Evolutionary conservation across 2,329 filamentous ascomycete species (phyloP), one percentile per base, ranked within the genome.

Genomic region (Fusarium pseudoanthophilum): DNA sequence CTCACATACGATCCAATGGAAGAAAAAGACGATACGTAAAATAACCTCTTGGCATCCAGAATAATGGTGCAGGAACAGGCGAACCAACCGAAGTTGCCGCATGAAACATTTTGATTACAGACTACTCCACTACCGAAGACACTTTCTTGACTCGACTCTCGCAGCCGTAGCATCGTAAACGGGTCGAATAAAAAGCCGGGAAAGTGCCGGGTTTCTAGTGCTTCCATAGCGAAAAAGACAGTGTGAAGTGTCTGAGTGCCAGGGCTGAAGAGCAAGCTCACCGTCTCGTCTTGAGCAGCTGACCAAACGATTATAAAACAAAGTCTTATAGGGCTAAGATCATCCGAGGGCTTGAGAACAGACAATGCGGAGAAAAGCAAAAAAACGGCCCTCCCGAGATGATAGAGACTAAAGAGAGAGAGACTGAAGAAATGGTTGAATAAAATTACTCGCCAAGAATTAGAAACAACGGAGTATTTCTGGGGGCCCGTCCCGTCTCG

Each of bases 291-390:
- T 48, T 48, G n/a, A 32, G 6, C 37, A 32, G 52, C 39, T 57
- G 30, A 58, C 55, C 39, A 36, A 56, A 21, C 21, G 4, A n/a
- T 58, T 46, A 39, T 59, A 40, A 42, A 51, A 56, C 39, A 32
- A 26, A 37, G 16, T 26, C 49, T 28, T 70, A 26, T n/a, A 45
- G 55, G 64, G 46, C 59, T 63, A 63, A 36, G n/a, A 37, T 18
- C 24, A 37, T 37, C 40, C 11, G 10, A 39, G 20, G 42, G 42
- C 20, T 32, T 30, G 49, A 55, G 51, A 48, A 68, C 42, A 69
- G 68, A 72, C 39, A 52, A 34, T 73, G 58, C 67, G 70, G 70
- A 72, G 70, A 60, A 46, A 40, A 61, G 55, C 20, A 60, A 60
- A 40, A 40, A 46, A 21, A 59, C 46, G 65, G 51, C 34, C 30